Base-by-base conservation (phyloP, 306 rosid genomes). In the Quercus engelmannii region DNA sequence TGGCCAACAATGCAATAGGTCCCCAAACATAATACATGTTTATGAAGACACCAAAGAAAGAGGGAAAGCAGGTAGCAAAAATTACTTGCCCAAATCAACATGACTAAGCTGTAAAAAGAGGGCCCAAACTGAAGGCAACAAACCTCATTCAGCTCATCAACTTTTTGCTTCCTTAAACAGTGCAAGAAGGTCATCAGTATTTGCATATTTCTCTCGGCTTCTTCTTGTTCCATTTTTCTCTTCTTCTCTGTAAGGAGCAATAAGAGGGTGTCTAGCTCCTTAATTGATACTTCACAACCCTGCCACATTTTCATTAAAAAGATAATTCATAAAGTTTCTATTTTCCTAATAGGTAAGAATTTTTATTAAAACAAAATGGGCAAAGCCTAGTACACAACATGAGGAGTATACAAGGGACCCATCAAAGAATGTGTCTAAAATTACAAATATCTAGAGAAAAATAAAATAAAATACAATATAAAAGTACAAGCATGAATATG, bases 171-270 rank as follows among this genome's bases (percentile, higher is more conserved):
- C 81, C 97, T 90, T 75, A 93, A 83, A 83, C 96, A 90, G 83
- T 90, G 89, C 90, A 95, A 87, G 88, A 95, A 95, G 75, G 93
- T 98, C 6, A 92, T 79, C 83, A 95, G 81, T 74, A 95, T 91
- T 83, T 95, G 94, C 99, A 95, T 90, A 80, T 95, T 95, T 93
- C 94, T 89, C 82, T 91, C 96, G 5, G 99, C 93, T 85, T 93
- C 98, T 86, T 95, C 99, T 86, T 95, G 99, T 80, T 95, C 97
- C 96, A 93, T 95, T 87, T 95, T 95, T 85, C 94, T 90, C 89
- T 93, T 95, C 87, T 93, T 95, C 79, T 95, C 98, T 4, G 94
- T 68, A 71, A 95, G 92, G 71, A 95, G 88, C 55, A 80, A 79
- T 88, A 95, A 85, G 74, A 95, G 93, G 76, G 86, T 81, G 87